Percentiles rank a stretch among this genome's conserved stretches.
phyloP scores from a whole-genome alignment of 305 asterid species.

The Ilex paraguariensis region DNA sequence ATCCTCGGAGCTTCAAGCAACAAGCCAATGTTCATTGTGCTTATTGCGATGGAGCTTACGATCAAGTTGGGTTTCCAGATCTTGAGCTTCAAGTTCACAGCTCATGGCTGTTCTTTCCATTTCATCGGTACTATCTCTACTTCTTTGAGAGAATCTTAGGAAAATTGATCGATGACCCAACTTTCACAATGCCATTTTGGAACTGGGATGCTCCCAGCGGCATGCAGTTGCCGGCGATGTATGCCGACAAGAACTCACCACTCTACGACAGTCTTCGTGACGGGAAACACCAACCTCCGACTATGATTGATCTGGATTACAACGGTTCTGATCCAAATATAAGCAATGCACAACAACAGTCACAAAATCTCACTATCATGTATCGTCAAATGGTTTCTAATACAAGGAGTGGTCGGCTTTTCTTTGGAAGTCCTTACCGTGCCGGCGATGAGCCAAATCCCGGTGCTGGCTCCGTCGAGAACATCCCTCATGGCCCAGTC shows the following conservation, averaged over 20 bases:
- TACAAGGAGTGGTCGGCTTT: slow-evolving; percentile 15
- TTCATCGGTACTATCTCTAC: slow-evolving; percentile 60
- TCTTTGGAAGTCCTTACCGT: slow-evolving; percentile 36
- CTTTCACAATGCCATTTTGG: slow-evolving; percentile 74
- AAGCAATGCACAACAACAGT: slow-evolving; percentile 14
- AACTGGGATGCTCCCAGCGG: slow-evolving; percentile 73
- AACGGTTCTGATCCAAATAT: slow-evolving; percentile 24
- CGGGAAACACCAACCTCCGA: slow-evolving; percentile 57
- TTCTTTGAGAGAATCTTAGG: slow-evolving; percentile 69
- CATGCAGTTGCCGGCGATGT: slow-evolving; percentile 50
- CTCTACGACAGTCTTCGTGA: slow-evolving; percentile 55
- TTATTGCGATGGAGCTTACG: slow-evolving; percentile 79
- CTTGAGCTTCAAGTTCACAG: slow-evolving; percentile 63
- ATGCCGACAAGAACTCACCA: slow-evolving; percentile 36
- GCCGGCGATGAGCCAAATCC: slow-evolving; percentile 27
- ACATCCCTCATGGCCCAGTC: slow-evolving; percentile 30
- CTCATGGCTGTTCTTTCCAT: slow-evolving; percentile 77
- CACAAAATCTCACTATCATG: slow-evolving; percentile 32
- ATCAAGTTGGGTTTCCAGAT: slow-evolving; percentile 64
- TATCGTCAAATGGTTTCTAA: slow-evolving; percentile 34
- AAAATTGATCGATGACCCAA: slow-evolving; percentile 56
- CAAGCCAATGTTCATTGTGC: slow-evolving; percentile 86
- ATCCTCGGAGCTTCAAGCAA: slow-evolving; percentile 73
- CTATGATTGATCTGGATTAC: slow-evolving; percentile 44
- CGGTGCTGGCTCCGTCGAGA: slow-evolving; percentile 31